Conservation (phyloP, 192 early-diverging fungal species). For the Chytriomyces hyalinus region DNA sequence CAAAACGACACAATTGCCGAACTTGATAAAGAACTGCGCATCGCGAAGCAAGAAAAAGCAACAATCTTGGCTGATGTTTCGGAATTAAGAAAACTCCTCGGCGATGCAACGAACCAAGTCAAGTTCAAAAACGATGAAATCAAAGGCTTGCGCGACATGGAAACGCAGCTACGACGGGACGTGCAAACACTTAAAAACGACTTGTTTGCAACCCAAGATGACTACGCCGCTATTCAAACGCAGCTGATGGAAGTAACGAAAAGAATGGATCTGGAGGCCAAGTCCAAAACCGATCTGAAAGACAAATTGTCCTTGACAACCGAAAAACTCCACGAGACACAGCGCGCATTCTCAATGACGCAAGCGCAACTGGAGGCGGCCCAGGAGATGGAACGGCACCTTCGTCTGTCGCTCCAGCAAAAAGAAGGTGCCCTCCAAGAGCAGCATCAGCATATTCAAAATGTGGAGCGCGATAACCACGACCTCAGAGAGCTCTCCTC, state of each 20-base stretch:
- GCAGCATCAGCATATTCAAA: conserved; percentile 35
- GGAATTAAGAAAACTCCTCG: conserved; percentile 24
- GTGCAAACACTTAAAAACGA: conserved; percentile 40
- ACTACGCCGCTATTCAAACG: conserved; percentile 36
- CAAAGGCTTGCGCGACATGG: conserved; percentile 22
- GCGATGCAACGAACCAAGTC: conserved; percentile 32
- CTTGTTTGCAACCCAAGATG: conserved; percentile 24
- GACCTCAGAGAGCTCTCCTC: conserved; percentile 32
- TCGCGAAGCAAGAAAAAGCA: conserved; percentile 29
- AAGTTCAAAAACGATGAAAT: conserved; percentile 36
- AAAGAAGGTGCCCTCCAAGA: conserved; percentile 41
- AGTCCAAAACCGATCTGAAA: conserved; percentile 44
- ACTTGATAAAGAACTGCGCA: conserved; percentile 25
- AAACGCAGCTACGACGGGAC: conserved; percentile 31
- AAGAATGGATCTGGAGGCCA: conserved; percentile 40
- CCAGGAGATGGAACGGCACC: conserved; percentile 41
- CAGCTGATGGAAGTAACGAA: conserved; percentile 40
- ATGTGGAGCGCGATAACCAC: conserved; percentile 33
- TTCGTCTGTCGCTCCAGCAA: conserved; percentile 41
- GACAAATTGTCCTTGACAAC: conserved; percentile 46
- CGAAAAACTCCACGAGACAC: conserved; percentile 52
- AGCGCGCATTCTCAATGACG: conserved; percentile 41
- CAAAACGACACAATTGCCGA: conserved; percentile 23
- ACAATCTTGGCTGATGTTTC: conserved; percentile 38
- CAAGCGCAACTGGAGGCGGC: conserved; percentile 49